phyloP scores from a whole-genome alignment of 192 early-diverging fungal species.

The Backusella luteola region DNA sequence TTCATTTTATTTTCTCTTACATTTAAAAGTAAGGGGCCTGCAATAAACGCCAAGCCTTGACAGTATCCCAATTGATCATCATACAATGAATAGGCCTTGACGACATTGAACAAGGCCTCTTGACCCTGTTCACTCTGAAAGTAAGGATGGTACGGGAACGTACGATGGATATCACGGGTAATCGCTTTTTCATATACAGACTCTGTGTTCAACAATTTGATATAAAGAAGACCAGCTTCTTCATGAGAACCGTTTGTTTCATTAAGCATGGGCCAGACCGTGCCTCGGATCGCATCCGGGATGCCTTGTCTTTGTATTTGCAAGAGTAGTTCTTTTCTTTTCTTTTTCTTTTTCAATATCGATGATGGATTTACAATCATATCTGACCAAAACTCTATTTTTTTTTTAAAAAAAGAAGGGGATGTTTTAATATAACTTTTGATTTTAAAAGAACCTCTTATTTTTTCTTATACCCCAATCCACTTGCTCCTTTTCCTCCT shows the following conservation, averaged over 20 bases:
- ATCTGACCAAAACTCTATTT: slow-evolving; percentile 86
- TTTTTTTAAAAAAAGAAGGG: not conserved
- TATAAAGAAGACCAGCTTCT: slow-evolving; percentile 69
- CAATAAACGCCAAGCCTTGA: slow-evolving; percentile 94
- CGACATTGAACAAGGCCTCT: slow-evolving; percentile 82
- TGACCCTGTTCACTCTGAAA: slow-evolving; percentile 81
- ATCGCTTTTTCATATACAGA: slow-evolving; percentile 89
- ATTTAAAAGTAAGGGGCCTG: slow-evolving; percentile 84
- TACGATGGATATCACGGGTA: slow-evolving; percentile 82
- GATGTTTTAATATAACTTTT: not conserved
- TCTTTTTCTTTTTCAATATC: slow-evolving; percentile 68
- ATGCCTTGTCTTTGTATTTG: slow-evolving; percentile 81
- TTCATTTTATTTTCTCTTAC: slow-evolving; percentile 43
- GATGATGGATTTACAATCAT: slow-evolving; percentile 85
- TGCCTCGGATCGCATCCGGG: slow-evolving; percentile 85
- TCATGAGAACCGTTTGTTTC: not conserved
- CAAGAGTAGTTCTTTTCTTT: slow-evolving; percentile 57
- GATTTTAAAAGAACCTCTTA: too few relatives aligned
- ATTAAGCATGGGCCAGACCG: slow-evolving; percentile 87
- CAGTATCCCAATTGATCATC: slow-evolving; percentile 97
- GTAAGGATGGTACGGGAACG: slow-evolving; percentile 86
- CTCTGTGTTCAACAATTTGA: slow-evolving; percentile 61
- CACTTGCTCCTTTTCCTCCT: not conserved
- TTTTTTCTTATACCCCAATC: slow-evolving; percentile 67
- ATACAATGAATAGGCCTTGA: slow-evolving; percentile 90